Evolutionary conservation across 139 green algal genomes (phyloP).

Genomic region (Haematococcus sp.): DNA sequence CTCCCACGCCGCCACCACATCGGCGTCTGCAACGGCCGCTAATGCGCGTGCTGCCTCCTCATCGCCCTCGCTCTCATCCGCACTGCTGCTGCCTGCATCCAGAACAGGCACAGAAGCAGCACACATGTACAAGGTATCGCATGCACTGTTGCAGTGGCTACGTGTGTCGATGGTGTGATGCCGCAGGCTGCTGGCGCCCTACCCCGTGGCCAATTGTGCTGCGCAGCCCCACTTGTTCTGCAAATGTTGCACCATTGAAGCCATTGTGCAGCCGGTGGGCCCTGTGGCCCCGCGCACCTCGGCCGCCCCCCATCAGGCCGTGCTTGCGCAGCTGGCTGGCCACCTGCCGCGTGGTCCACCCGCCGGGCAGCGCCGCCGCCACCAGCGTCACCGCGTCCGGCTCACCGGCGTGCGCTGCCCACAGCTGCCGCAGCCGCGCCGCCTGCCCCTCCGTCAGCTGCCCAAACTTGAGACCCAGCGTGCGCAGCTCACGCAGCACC

Average conservation of each 20-base stretch:
- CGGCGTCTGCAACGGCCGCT: neutral
- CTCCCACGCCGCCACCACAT: neutral
- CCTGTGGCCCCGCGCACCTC: no score
- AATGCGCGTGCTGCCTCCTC: neutral
- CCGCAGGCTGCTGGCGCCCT: no score
- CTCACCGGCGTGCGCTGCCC: constrained; percentile 16
- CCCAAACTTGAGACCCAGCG: constrained; percentile 37
- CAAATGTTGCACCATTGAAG: no score
- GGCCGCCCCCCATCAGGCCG: constrained; percentile 7
- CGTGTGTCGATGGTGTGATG: no score
- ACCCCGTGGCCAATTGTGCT: no score
- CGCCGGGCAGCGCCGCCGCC: constrained; percentile 25
- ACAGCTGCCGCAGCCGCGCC: constrained; percentile 25
- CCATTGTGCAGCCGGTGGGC: no score
- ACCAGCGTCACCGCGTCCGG: constrained; percentile 22
- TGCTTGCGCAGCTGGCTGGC: constrained; percentile 19
- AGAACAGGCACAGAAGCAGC: no score
- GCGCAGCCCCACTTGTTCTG: no score
- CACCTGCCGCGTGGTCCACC: constrained; percentile 24
- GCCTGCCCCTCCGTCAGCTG: constrained; percentile 43
- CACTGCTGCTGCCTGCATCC: constrained; percentile 1
- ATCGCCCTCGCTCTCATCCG: neutral
- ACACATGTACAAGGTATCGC: no score
- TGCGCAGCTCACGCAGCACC: constrained; percentile 25
- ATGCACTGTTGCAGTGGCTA: neutral